Base-by-base conservation (phyloP, 345 rosid species). In the Eucalyptus shirleyi region DNA sequence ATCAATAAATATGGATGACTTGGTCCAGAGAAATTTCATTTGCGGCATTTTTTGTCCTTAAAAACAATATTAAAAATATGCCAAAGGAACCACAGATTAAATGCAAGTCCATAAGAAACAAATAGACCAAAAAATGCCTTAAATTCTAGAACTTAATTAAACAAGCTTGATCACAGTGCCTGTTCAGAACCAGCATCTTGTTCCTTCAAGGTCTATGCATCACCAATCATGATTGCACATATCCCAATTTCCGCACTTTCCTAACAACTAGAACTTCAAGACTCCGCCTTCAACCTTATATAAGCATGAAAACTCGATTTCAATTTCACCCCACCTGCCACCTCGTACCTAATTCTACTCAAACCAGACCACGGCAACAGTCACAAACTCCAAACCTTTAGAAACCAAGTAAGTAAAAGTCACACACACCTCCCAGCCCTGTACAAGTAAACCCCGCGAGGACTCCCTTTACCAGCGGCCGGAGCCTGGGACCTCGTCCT, bases 361-460 rank as follows among this genome's bases (percentile, higher is more conserved):
- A 34, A 32, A 34, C 37, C 62, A 53, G 45, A 86, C 45, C 62
- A 34, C 45, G 62, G 55, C 88, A 53, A 32, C 67, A 5, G 16
- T 40, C 90, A 59, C 34, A 40, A 42, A 23, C 65, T 62, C 42
- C 21, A 81, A 15, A 42, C 28, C 19, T 28, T 37, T 26, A 42
- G 55, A 59, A 69, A 72, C 77, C 82, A 65, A 89, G 56, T 18
- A 86, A 81, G 56, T 51, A 16, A 8, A 60, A 86, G 19, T 47
- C 88, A 26, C 69, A 65, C 60, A 24, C 90, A 97, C 99, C 99
- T 96, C 93, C 99, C 99, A 17, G 99, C 98, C 67, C 98, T 94
- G 90, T 97, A 97, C 94, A 95, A 92, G 91, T 95, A 96, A 90
- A 95, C 92, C 37, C 96, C 96, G 37, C 98, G 97, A 40, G 83